Percentiles rank a stretch among this genome's conserved stretches.
Evolutionary conservation across 176 grass and related monocot genomes (phyloP).

Genomic region (Phyllostachys edulis): DNA sequence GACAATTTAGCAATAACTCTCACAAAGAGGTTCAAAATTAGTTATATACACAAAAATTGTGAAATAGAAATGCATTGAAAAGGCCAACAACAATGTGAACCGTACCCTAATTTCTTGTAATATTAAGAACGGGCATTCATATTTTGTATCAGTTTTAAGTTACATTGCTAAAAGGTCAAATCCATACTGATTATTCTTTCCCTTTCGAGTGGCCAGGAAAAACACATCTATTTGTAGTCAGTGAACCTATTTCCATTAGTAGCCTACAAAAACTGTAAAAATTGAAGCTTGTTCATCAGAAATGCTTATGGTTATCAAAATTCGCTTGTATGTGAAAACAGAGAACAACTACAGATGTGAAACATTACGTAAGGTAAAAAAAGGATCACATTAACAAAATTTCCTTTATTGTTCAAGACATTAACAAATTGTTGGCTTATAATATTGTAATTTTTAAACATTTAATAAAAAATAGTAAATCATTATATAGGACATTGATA

Average conservation of each 20-base stretch:
- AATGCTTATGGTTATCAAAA: background rate
- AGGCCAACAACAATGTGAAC: background rate
- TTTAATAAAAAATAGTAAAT: conserved; percentile 17
- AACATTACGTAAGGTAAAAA: conserved; percentile 8
- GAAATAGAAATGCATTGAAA: background rate
- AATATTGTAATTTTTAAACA: conserved; percentile 21
- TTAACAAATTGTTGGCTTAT: background rate
- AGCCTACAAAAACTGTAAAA: background rate
- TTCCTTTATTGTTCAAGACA: background rate
- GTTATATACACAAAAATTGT: background rate
- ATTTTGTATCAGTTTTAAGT: background rate
- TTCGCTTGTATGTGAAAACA: background rate
- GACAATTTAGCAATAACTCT: background rate
- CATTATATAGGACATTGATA: conserved; percentile 30
- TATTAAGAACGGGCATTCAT: background rate
- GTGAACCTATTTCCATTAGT: background rate
- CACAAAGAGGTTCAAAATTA: background rate
- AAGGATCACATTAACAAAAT: background rate
- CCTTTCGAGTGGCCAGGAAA: background rate
- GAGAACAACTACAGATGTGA: background rate
- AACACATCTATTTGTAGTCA: background rate
- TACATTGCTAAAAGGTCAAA: background rate
- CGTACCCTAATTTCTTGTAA: background rate
- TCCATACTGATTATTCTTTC: background rate
- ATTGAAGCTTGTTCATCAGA: background rate